phyloP scores from a whole-genome alignment of 257 asterid genomes.

The Nicotiana sylvestris region DNA sequence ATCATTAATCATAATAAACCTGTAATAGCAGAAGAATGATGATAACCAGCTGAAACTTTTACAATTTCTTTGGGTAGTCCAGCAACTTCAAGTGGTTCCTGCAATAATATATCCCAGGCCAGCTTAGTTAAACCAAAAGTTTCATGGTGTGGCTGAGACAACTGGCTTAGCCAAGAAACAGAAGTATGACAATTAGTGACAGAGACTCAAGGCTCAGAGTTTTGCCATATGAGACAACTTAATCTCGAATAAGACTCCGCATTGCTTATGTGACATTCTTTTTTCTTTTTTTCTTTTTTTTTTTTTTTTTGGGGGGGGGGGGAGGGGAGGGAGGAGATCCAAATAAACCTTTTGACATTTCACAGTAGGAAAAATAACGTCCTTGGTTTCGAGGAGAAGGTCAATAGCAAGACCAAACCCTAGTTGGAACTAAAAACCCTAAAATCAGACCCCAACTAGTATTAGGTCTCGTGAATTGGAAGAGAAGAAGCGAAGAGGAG shows the following conservation, averaged over 20 bases:
- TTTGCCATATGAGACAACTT: neutral
- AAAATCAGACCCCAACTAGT: too few relatives aligned
- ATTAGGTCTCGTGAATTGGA: too few relatives aligned
- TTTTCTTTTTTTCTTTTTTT: too few relatives aligned
- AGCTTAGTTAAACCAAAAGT: neutral
- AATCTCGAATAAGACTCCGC: neutral
- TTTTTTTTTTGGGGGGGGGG: too few relatives aligned
- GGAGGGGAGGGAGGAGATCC: too few relatives aligned
- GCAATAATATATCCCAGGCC: conserved; percentile 22
- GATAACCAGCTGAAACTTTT: conserved; percentile 83
- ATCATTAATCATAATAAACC: conserved; percentile 36
- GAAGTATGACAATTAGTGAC: neutral
- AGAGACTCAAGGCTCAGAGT: neutral
- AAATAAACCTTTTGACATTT: neutral
- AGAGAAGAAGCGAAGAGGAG: too few relatives aligned
- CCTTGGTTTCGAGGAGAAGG: neutral
- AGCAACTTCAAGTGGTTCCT: conserved; percentile 68
- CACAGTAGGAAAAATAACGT: neutral
- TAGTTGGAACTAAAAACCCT: too few relatives aligned
- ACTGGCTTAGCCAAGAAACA: neutral
- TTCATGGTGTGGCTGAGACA: neutral
- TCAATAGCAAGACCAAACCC: neutral
- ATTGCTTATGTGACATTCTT: too few relatives aligned
- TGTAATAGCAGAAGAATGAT: conserved; percentile 94
- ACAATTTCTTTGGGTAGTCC: conserved; percentile 52